Evolutionary conservation across 129 eudicot species (phyloP).

Genomic region (Arctium minus): DNA sequence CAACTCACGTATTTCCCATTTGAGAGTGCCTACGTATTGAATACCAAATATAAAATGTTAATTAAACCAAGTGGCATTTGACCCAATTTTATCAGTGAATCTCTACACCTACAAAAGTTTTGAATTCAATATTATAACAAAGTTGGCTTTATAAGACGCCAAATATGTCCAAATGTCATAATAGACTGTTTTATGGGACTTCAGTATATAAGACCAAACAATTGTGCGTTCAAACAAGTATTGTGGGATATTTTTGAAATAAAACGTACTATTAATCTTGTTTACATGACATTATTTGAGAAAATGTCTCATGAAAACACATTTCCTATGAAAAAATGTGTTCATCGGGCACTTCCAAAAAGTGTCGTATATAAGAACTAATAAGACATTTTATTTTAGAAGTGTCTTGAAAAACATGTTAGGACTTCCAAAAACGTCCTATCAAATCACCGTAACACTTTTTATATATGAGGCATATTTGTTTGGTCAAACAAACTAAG

Average conservation of each 20-base stretch:
- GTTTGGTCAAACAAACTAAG: not conserved
- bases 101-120: not conserved
- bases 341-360: too few relatives aligned
- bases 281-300: too few relatives aligned
- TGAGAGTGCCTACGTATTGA: constrained; percentile 47
- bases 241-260: too few relatives aligned
- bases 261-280: too few relatives aligned
- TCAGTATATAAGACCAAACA: not conserved
- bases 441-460: not conserved
- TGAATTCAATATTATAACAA: not conserved
- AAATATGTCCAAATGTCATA: not conserved
- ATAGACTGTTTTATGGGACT: not conserved
- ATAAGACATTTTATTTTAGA: too few relatives aligned
- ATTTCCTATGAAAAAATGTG: not conserved
- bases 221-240: not conserved
- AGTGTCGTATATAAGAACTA: too few relatives aligned
- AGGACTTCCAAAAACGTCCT: not conserved
- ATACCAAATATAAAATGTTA: not conserved
- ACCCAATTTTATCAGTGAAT: not conserved
- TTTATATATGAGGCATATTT: not conserved
- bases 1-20: constrained; percentile 67
- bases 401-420: not conserved
- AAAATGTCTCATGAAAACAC: too few relatives aligned
- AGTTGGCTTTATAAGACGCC: not conserved
- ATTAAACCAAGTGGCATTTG: not conserved